Conservation (phyloP, 768 basidiomycete genomes). For the Suillus ampliporus region DNA sequence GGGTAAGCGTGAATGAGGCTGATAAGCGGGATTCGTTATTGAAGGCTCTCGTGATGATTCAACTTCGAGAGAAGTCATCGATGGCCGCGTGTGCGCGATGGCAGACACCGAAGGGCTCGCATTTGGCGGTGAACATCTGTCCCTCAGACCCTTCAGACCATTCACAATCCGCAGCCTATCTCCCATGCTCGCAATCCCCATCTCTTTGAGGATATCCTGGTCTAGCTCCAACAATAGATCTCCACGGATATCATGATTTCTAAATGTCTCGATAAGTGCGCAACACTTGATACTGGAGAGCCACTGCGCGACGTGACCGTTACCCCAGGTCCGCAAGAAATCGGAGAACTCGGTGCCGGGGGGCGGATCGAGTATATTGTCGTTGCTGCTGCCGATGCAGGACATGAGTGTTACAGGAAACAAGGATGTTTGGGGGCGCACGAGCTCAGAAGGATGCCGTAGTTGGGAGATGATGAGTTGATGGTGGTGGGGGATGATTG, state of each 20-base stretch:
- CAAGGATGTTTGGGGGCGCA: too few relatives aligned
- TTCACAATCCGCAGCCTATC: constrained; percentile 88
- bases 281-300: constrained; percentile 79
- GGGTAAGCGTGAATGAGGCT: constrained; percentile 24
- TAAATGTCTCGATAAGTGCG: constrained; percentile 71
- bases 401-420: constrained; percentile 44
- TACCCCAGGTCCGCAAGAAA: constrained; percentile 73
- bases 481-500: too few relatives aligned
- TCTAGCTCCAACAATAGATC: constrained; percentile 92
- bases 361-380: constrained; percentile 58
- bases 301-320: constrained; percentile 77
- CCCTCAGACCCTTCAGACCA: constrained; percentile 83
- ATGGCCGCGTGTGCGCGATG: constrained; percentile 1
- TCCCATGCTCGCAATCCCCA: constrained; percentile 88
- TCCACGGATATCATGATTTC: constrained; percentile 87
- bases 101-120: constrained; percentile 9
- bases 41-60: constrained; percentile 9
- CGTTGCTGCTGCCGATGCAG: constrained; percentile 32
- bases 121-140: constrained; percentile 48
- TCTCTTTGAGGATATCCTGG: constrained; percentile 84
- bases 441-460: too few relatives aligned
- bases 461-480: too few relatives aligned
- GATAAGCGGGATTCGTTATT: constrained; percentile 14
- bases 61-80: too few relatives aligned
- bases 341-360: constrained; percentile 60